These are phyloP conservation scores for Evansstolkia leycettana DNA, from an alignment of 495 filamentous ascomycete genomes.

Conservation along the genomic window DNA sequence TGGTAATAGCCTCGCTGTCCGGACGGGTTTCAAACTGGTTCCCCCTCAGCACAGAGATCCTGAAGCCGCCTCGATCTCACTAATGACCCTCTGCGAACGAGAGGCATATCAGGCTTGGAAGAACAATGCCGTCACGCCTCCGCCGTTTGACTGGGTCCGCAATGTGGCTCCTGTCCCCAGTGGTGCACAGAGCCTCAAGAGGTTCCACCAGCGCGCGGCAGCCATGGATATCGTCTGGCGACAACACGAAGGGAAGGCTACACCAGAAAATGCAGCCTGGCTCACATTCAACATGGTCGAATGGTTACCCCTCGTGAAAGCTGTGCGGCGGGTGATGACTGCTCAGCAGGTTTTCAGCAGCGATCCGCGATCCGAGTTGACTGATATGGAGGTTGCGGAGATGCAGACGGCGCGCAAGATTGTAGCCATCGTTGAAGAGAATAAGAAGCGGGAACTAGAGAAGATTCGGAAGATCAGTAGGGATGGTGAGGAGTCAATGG, in stretches of 20 bases:
- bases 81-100: constrained; percentile 10
- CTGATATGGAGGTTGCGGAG: constrained; percentile 12
- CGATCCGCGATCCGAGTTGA: constrained; percentile 4
- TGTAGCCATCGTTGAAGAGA: constrained; percentile 9
- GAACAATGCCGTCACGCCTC: constrained; percentile 2
- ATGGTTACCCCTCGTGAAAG: constrained; percentile 14
- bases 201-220: constrained; percentile 11
- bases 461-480: constrained; percentile 6
- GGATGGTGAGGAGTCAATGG: constrained; percentile 8
- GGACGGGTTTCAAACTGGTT: constrained; percentile 6
- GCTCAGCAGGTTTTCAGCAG: constrained; percentile 6
- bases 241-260: constrained; percentile 9
- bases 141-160: constrained; percentile 11
- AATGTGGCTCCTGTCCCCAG: constrained; percentile 6
- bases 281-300: constrained; percentile 7
- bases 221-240: constrained; percentile 22
- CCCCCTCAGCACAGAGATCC: constrained; percentile 3
- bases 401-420: constrained; percentile 11
- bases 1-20: constrained; percentile 11
- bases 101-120: constrained; percentile 15
- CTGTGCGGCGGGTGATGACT: constrained; percentile 10
- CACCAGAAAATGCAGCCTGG: constrained; percentile 18
- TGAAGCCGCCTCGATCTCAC: constrained; percentile 10
- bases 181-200: constrained; percentile 8
- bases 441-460: constrained; percentile 12